Percentiles rank a stretch among this genome's conserved stretches.
These are phyloP conservation scores for Amphibolis antarctica DNA, from an alignment of 106 monocot genomes.

Conservation along the genomic window DNA sequence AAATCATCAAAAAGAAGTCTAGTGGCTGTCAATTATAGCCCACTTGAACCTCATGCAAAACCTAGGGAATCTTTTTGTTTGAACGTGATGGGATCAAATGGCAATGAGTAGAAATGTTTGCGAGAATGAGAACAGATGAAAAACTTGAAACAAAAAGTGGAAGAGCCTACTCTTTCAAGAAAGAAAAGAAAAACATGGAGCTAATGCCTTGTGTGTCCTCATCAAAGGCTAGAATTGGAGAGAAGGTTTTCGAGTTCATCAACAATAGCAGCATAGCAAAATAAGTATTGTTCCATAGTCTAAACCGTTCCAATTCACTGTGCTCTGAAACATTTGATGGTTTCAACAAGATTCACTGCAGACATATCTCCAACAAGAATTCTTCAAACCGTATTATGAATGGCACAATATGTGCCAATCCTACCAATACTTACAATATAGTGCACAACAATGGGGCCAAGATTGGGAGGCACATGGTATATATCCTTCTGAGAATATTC, in stretches of 20 bases:
- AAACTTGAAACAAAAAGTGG: too few relatives aligned
- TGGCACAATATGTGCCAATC: slow-evolving; percentile 79
- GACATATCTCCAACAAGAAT: slow-evolving; percentile 74
- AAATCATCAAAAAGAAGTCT: too few relatives aligned
- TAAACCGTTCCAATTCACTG: slow-evolving; percentile 94
- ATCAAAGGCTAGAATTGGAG: slow-evolving; percentile 22
- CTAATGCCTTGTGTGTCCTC: too few relatives aligned
- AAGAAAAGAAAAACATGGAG: too few relatives aligned
- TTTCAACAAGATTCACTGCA: slow-evolving; percentile 62
- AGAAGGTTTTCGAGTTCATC: slow-evolving; percentile 79
- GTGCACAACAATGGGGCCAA: slow-evolving; percentile 77
- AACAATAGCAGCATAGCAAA: slow-evolving; percentile 13
- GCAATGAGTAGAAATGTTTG: too few relatives aligned
- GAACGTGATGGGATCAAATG: too few relatives aligned
- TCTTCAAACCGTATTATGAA: slow-evolving; percentile 87
- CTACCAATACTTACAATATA: slow-evolving; percentile 99
- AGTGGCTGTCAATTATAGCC: too few relatives aligned
- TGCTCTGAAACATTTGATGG: slow-evolving; percentile 65
- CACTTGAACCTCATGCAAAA: too few relatives aligned
- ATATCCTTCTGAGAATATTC: slow-evolving; percentile 64
- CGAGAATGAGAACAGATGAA: too few relatives aligned
- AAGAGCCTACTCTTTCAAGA: too few relatives aligned
- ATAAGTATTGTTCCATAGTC: slow-evolving; percentile 45
- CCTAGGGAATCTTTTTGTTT: too few relatives aligned
- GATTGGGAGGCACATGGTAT: slow-evolving; percentile 55